Percentiles rank a stretch among this genome's conserved stretches.
These are phyloP conservation scores for Gaertneriomyces semiglobifer DNA, from an alignment of 192 early-diverging fungal genomes.

Conservation along the genomic window DNA sequence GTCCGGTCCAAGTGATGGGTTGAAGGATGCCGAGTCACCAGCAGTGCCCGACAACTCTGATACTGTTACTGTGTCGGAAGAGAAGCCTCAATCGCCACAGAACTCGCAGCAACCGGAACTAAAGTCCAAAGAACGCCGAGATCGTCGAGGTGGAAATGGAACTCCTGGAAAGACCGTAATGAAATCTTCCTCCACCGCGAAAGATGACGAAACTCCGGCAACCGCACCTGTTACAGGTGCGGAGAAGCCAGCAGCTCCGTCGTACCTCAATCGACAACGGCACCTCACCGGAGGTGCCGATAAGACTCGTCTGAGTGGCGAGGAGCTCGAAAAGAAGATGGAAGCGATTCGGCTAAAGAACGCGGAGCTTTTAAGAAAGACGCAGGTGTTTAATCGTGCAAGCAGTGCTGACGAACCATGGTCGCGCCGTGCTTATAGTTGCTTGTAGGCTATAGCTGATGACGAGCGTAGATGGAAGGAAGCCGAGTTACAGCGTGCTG, in stretches of 20 bases:
- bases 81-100: too few species aligned
- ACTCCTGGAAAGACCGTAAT: too few species aligned
- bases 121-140: too few species aligned
- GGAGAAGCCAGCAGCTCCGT: background rate
- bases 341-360: slow-evolving; percentile 11
- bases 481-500: background rate
- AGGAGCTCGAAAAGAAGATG: slow-evolving; percentile 30
- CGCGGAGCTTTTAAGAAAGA: slow-evolving; percentile 8
- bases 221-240: background rate
- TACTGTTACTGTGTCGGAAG: too few species aligned
- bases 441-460: slow-evolving; percentile 7
- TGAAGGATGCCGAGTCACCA: too few species aligned
- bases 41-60: too few species aligned
- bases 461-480: slow-evolving; percentile 9
- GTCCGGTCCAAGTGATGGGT: too few species aligned
- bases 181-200: too few species aligned
- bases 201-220: too few species aligned
- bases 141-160: too few species aligned
- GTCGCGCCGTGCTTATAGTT: background rate
- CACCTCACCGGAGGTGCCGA: slow-evolving; percentile 25
- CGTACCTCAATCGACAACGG: slow-evolving; percentile 18
- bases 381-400: slow-evolving; percentile 12
- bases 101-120: too few species aligned
- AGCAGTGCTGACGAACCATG: background rate
- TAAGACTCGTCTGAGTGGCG: slow-evolving; percentile 25